Evolutionary conservation across 2,329 filamentous ascomycete species (phyloP), one percentile per base, ranked within the genome.

Genomic region (Hypoxylon sp.): DNA sequence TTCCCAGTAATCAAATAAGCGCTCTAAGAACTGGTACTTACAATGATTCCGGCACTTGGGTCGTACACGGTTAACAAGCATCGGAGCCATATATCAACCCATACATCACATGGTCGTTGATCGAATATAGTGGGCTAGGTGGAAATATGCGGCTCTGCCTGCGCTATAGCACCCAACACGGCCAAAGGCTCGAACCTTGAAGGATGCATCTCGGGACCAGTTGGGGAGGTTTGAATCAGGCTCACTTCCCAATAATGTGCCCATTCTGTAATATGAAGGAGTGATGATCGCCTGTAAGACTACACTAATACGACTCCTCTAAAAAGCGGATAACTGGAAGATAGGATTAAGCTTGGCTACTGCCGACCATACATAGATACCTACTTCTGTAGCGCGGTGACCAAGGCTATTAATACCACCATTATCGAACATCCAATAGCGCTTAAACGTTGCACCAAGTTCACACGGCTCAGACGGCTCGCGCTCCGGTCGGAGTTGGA

Each of bases 1-100:
- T 14, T 69, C 67, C 30, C 74, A 62, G 69, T 34, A 10, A 46
- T n/a, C 38, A 41, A n/a, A 21, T 11, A 23, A 30, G 11, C 14
- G 10, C 10, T 14, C 5, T 46, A 14, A 14, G 38, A 50, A 48
- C 28, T 17, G 34, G 38, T 32, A 4, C n/a, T 38, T 23, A 14
- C 2, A 1, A 46, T 21, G 45, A 9, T 7, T 19, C 25, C 14
- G 14, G 5, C 19, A 30, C 34, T 30, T 28, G 5, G 30, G 25
- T 60, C 38, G 21, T 45, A 53, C 36, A 43, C 48, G 28, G 32
- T 58, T 19, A 36, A 14, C 41, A 52, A 59, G 10, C 34, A 41
- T 41, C 21, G 34, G 23, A 11, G 13, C 21, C 34, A 52, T 30
- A 52, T 62, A 23, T 46, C 11, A 30, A 34, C 32, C 7, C 28